Evolutionary conservation across 345 rosid genomes (phyloP).

Genomic region (Sonneratia alba): DNA sequence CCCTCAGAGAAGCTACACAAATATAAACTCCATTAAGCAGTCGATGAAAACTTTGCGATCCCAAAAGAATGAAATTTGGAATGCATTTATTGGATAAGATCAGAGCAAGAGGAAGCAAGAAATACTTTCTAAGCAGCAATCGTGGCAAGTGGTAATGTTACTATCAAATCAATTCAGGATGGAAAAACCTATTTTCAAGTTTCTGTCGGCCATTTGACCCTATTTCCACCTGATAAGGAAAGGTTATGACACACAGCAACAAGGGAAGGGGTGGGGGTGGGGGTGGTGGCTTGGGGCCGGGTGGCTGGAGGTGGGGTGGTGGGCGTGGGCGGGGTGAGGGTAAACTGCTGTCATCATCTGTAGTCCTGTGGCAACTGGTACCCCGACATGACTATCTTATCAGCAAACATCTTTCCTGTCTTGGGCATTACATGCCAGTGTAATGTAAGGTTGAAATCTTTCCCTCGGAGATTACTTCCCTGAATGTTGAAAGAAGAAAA

Average conservation of each 20-base stretch:
- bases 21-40: too few species aligned
- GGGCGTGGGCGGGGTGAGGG: too few species aligned
- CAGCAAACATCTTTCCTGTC: constrained; percentile 83
- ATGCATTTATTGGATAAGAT: too few species aligned
- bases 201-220: neutral
- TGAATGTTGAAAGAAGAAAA: constrained; percentile 13
- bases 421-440: constrained; percentile 98
- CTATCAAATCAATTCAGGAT: neutral
- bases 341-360: constrained; percentile 25
- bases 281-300: too few species aligned
- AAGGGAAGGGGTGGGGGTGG: too few species aligned
- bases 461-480: constrained; percentile 81
- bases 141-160: neutral
- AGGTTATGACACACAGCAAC: constrained; percentile 4
- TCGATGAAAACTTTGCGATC: too few species aligned
- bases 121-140: neutral
- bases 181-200: neutral
- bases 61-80: too few species aligned
- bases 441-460: constrained; percentile 76
- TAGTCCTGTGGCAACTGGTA: constrained; percentile 69
- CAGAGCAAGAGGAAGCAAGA: too few species aligned
- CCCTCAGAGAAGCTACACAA: too few species aligned
- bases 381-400: constrained; percentile 66
- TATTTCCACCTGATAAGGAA: neutral
- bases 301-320: too few species aligned